A percentile compares a stretch with the other conserved stretches of the same genome.
Conservation (phyloP, 441 rosid genomes). For the Manihot esculenta region DNA sequence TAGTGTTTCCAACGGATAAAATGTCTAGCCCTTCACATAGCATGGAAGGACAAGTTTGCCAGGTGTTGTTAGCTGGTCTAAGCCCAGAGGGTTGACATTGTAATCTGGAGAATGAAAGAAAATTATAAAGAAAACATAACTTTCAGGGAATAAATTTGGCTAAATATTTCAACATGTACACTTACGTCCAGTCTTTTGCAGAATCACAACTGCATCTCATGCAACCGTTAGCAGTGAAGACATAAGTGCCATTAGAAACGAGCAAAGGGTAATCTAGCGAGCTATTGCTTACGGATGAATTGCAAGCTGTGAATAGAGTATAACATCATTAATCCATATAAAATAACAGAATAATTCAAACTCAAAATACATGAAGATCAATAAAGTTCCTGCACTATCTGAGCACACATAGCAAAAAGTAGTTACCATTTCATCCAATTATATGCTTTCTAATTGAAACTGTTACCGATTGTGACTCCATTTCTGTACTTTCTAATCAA, state of each 20-base stretch:
- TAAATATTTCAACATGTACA: conserved; percentile 9
- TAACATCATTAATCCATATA: background rate
- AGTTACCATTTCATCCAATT: background rate
- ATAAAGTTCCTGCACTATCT: background rate
- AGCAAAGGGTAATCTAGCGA: conserved; percentile 54
- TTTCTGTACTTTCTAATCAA: background rate
- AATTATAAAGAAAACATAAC: background rate
- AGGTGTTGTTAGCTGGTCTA: conserved; percentile 31
- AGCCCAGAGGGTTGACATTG: conserved; percentile 56
- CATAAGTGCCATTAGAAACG: conserved; percentile 53
- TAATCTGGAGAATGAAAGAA: conserved; percentile 45
- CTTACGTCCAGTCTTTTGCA: conserved; percentile 64
- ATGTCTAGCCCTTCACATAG: conserved; percentile 44
- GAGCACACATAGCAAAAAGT: background rate
- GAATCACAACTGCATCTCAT: conserved; percentile 63
- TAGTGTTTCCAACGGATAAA: conserved; percentile 42
- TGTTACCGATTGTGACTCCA: background rate
- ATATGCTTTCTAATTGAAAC: background rate
- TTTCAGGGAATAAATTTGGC: conserved; percentile 1
- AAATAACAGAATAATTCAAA: background rate
- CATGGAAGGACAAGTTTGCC: conserved; percentile 55
- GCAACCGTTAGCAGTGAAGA: conserved; percentile 61
- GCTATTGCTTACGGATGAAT: conserved; percentile 46
- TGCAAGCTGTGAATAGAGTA: conserved; percentile 56
- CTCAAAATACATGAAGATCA: background rate